Conservation (phyloP, 2,329 filamentous ascomycete genomes). For the Colletotrichum tanaceti region DNA sequence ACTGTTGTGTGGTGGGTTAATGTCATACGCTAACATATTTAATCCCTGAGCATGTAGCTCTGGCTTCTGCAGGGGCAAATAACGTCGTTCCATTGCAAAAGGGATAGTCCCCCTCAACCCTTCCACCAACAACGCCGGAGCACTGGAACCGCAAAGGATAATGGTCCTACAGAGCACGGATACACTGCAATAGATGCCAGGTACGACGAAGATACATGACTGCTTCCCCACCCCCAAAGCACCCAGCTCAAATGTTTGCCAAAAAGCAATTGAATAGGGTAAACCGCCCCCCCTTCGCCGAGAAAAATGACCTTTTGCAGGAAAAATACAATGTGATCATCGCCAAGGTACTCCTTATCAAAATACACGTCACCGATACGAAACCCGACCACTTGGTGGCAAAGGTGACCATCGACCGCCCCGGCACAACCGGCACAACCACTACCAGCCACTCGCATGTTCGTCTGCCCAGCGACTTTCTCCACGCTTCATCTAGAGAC, state of each 20-base stretch:
- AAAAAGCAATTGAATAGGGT: constrained; percentile 28
- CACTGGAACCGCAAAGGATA: constrained; percentile 14
- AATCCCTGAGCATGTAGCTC: no score
- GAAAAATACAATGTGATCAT: not conserved
- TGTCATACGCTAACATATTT: no score
- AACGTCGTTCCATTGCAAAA: constrained; percentile 11
- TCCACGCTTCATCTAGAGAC: constrained; percentile 4
- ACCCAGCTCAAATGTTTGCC: constrained; percentile 7
- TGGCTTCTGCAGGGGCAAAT: constrained; percentile 30
- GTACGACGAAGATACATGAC: not conserved
- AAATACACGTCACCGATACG: constrained; percentile 4
- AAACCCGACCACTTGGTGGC: not conserved
- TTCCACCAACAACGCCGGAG: constrained; percentile 35
- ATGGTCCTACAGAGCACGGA: not conserved
- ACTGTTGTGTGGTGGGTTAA: no score
- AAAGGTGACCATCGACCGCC: not conserved
- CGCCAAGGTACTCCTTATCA: no score
- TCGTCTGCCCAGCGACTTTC: constrained; percentile 15
- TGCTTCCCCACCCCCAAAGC: constrained; percentile 15
- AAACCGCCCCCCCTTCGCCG: not conserved
- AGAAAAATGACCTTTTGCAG: constrained; percentile 2
- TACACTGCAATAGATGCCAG: not conserved
- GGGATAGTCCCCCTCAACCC: constrained; percentile 21
- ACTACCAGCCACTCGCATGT: constrained; percentile 20
- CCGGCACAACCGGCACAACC: constrained; percentile 6